Conservation (phyloP, 495 filamentous ascomycete genomes). For the Aspergillus sclerotioniger region DNA sequence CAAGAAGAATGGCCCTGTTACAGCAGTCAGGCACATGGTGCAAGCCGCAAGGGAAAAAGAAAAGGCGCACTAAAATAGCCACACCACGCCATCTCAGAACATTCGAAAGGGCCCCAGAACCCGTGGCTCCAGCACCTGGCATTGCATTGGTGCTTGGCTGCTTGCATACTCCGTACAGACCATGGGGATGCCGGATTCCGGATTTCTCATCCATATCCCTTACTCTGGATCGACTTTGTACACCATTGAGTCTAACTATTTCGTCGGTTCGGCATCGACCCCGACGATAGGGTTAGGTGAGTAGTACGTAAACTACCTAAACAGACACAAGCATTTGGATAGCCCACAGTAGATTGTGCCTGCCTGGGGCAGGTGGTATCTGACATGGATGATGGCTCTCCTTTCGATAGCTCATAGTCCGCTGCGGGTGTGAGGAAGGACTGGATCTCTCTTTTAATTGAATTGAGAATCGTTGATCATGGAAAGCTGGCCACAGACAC, state of each 20-base stretch:
- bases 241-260: neutral
- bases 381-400: neutral
- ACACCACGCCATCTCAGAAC: slow-evolving; percentile 2
- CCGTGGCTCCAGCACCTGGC: neutral
- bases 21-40: neutral
- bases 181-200: neutral
- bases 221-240: neutral
- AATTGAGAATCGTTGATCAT: neutral
- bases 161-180: too few relatives aligned
- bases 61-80: slow-evolving; percentile 1
- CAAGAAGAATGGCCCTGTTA: neutral
- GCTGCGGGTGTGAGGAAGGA: neutral
- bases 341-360: neutral
- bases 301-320: neutral
- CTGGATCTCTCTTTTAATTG: neutral
- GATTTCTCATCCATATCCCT: neutral
- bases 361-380: neutral
- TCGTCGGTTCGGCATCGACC: neutral
- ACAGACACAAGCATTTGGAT: neutral
- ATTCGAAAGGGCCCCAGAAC: neutral
- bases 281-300: neutral
- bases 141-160: neutral
- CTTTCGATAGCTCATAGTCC: neutral
- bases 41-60: neutral
- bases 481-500: neutral